These are phyloP conservation scores for Endocalyx cinctus DNA, from an alignment of 2,329 filamentous ascomycete genomes.

Conservation along the genomic window DNA sequence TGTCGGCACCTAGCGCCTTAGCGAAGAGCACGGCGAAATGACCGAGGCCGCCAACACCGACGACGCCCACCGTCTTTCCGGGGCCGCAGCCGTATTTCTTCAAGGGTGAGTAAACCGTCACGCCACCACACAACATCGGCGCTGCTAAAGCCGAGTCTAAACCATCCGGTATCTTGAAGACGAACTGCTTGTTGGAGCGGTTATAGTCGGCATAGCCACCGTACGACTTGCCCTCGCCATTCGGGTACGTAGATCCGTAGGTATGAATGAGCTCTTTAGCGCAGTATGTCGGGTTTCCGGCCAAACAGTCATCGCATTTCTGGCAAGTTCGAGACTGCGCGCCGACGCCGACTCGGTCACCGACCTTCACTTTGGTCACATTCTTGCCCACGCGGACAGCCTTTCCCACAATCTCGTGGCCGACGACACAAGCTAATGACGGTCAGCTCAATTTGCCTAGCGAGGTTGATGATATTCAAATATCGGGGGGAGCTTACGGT, in stretches of 20 bases:
- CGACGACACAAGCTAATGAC: conserved; percentile 45
- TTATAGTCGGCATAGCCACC: conserved; percentile 45
- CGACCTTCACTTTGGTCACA: conserved; percentile 40
- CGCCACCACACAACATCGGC: conserved; percentile 66
- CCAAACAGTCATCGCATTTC: conserved; percentile 37
- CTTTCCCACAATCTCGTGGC: conserved; percentile 62
- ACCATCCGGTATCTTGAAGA: conserved; percentile 39
- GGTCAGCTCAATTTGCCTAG: too few relatives aligned
- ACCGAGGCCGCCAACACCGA: conserved; percentile 65
- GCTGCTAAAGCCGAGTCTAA: conserved; percentile 39
- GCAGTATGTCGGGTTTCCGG: conserved; percentile 40
- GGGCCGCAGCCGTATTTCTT: conserved; percentile 60
- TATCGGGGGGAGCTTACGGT: conserved; percentile 27
- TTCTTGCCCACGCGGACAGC: conserved; percentile 57
- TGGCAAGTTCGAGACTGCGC: conserved; percentile 55
- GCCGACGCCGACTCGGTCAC: conserved; percentile 40
- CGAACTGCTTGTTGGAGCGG: conserved; percentile 39
- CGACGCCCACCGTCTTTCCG: conserved; percentile 62
- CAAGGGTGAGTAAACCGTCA: conserved; percentile 63
- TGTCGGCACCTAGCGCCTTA: conserved; percentile 60
- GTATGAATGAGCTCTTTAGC: conserved; percentile 38
- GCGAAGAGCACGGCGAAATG: conserved; percentile 67
- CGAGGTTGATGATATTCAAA: conserved; percentile 10
- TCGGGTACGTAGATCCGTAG: conserved; percentile 46
- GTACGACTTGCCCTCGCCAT: conserved; percentile 52